These are phyloP conservation scores for Creolimax fragrantissima DNA, from an alignment of 78 protist species.

Conservation along the genomic window DNA sequence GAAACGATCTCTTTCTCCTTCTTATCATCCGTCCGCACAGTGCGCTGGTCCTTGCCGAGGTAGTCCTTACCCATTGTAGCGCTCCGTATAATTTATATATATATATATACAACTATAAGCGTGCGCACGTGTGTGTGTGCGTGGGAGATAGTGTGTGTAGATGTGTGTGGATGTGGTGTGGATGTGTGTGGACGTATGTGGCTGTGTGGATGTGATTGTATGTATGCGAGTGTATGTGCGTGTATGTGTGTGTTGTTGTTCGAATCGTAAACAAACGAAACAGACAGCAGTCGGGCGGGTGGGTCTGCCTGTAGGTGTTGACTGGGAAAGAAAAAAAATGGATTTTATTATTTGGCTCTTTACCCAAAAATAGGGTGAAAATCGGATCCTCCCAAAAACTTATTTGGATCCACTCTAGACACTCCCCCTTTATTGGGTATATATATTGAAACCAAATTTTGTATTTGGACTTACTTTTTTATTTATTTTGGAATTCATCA, in stretches of 20 bases:
- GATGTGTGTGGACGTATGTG: neutral
- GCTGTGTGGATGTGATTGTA: neutral
- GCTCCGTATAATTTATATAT: slow-evolving; percentile 62
- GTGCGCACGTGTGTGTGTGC: no score
- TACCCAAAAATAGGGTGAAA: no score
- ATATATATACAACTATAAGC: neutral
- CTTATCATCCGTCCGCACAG: slow-evolving; percentile 22
- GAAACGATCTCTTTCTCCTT: slow-evolving; percentile 34
- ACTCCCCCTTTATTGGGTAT: neutral
- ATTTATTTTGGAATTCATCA: neutral
- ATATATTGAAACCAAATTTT: neutral
- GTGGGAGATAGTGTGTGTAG: slow-evolving; percentile 37
- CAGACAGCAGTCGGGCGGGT: neutral
- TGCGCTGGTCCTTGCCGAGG: slow-evolving; percentile 35
- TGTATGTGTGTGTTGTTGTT: neutral
- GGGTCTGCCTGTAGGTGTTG: neutral
- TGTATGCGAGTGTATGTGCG: neutral
- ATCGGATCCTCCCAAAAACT: no score
- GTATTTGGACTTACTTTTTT: no score
- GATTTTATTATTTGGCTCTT: neutral
- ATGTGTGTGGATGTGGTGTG: neutral
- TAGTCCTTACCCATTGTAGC: slow-evolving; percentile 57
- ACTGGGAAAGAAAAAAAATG: neutral
- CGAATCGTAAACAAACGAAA: neutral
- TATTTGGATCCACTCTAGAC: neutral